These are phyloP conservation scores for Penicillium sp. DNA, from an alignment of 2,329 filamentous ascomycete species.

Conservation along the genomic window DNA sequence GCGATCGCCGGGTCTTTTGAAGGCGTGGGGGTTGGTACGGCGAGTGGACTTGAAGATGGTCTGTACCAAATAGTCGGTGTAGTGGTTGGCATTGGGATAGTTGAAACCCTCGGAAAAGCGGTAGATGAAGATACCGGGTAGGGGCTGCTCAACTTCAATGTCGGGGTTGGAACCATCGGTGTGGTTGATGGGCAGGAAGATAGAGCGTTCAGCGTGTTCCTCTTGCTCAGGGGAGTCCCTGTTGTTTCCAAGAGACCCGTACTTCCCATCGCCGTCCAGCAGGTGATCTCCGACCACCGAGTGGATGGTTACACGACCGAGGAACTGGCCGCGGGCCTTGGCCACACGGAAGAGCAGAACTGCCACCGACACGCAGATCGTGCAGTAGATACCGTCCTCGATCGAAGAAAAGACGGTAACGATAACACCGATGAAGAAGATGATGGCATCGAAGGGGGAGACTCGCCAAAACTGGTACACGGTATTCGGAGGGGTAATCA, in stretches of 20 bases:
- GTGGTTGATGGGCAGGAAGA: slow-evolving; percentile 83
- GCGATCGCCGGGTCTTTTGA: slow-evolving; percentile 64
- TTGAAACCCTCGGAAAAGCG: slow-evolving; percentile 92
- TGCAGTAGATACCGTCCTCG: slow-evolving; percentile 87
- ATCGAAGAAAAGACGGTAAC: slow-evolving; percentile 85
- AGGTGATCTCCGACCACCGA: slow-evolving; percentile 74
- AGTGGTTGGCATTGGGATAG: slow-evolving; percentile 88
- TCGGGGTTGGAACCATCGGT: slow-evolving; percentile 86
- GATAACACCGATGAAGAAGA: slow-evolving; percentile 89
- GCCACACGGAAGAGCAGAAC: slow-evolving; percentile 78
- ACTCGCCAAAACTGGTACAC: slow-evolving; percentile 95
- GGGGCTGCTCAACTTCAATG: slow-evolving; percentile 71
- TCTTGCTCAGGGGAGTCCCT: slow-evolving; percentile 33
- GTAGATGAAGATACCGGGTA: slow-evolving; percentile 93
- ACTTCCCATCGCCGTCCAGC: slow-evolving; percentile 59
- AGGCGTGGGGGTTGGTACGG: slow-evolving; percentile 66
- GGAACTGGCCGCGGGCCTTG: slow-evolving; percentile 74
- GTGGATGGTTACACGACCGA: slow-evolving; percentile 77
- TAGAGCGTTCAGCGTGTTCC: slow-evolving; percentile 59
- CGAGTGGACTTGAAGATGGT: slow-evolving; percentile 67
- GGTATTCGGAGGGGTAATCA: slow-evolving; percentile 85
- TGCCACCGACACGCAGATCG: slow-evolving; percentile 69
- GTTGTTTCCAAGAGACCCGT: slow-evolving; percentile 49
- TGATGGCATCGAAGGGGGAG: slow-evolving; percentile 79
- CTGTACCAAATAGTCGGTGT: slow-evolving; percentile 70